phyloP scores from a whole-genome alignment of 2,329 filamentous ascomycete species.

The Xylaria arbuscula region DNA sequence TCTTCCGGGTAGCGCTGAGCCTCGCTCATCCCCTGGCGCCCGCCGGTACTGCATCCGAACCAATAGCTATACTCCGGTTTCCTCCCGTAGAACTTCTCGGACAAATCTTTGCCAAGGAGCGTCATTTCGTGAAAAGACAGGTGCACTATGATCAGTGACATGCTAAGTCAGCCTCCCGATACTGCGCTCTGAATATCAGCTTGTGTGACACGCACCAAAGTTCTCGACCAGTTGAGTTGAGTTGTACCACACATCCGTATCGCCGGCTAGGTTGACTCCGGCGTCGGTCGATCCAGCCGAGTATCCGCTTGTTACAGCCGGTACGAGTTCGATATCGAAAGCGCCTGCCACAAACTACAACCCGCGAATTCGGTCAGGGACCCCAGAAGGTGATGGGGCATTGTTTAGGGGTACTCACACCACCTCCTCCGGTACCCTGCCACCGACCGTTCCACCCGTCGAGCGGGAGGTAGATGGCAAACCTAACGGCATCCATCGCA shows the following conservation, averaged over 20 bases:
- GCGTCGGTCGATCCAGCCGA: constrained; percentile 42
- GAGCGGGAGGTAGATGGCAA: constrained; percentile 41
- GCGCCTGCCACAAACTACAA: constrained; percentile 38
- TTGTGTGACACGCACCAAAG: constrained; percentile 43
- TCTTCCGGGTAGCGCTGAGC: constrained; percentile 63
- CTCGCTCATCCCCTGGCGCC: constrained; percentile 64
- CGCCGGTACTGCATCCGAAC: constrained; percentile 66
- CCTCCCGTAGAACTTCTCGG: constrained; percentile 60
- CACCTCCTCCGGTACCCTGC: constrained; percentile 43
- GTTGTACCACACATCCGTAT: constrained; percentile 39
- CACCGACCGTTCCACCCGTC: constrained; percentile 44
- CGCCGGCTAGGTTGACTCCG: constrained; percentile 33
- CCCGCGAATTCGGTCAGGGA: background rate
- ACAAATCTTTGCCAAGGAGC: constrained; percentile 60
- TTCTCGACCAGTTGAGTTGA: constrained; percentile 46
- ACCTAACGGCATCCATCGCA: constrained; percentile 41
- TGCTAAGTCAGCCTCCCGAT: constrained; percentile 16
- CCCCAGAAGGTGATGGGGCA: background rate
- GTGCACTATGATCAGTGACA: constrained; percentile 36
- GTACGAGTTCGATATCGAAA: constrained; percentile 38
- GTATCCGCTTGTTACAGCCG: constrained; percentile 39
- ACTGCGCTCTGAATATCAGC: background rate
- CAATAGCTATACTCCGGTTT: constrained; percentile 62
- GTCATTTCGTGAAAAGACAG: constrained; percentile 59
- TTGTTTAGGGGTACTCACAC: constrained; percentile 30